Evolutionary conservation across 331 rosid species (phyloP), one percentile per base, ranked within the genome.

Genomic region (Rhamnella rubrinervis): DNA sequence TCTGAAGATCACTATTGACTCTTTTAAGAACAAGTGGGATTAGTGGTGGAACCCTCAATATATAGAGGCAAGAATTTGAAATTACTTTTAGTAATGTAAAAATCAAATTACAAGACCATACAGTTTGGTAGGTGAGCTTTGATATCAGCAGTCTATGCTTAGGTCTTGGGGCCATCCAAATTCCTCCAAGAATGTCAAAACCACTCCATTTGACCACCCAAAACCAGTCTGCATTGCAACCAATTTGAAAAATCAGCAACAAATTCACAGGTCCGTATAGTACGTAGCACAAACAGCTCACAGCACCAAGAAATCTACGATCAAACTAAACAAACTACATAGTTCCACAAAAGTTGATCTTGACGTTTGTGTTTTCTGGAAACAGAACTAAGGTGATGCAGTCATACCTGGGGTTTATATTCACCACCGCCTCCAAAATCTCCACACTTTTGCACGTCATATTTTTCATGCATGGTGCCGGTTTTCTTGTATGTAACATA

Each of bases 161-260:
- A 75, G 80, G 83, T 90, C 92, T 75, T 70, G 46, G 49, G 96
- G 97, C 98, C 98, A 93, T 68, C 97, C 98, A 77, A 93, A 91
- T 85, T 93, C 97, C 84, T 91, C 98, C 78, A 91, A 80, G 76
- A 93, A 86, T 53, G 97, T 91, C 81, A 93, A 82, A 50, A 88
- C 95, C 59, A 93, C 95, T 65, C 97, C 96, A 66, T 91, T 93
- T 14, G 96, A 87, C 97, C 97, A 93, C 12, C 97, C 98, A 82
- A 93, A 93, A 71, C 97, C 97, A 79, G 96, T 93, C 98, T 93
- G 85, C 86, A 84, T 71, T 76, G 67, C 66, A 71, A 71, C 57
- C 68, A 50, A 52, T 37, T 28, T 7, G 69, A 65, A n/a, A 62
- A 53, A 21, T 26, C 39, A 7, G 49, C 44, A 25, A 50, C 59